These are phyloP conservation scores for Epithele typhae DNA, from an alignment of 768 basidiomycete genomes.

Conservation along the genomic window DNA sequence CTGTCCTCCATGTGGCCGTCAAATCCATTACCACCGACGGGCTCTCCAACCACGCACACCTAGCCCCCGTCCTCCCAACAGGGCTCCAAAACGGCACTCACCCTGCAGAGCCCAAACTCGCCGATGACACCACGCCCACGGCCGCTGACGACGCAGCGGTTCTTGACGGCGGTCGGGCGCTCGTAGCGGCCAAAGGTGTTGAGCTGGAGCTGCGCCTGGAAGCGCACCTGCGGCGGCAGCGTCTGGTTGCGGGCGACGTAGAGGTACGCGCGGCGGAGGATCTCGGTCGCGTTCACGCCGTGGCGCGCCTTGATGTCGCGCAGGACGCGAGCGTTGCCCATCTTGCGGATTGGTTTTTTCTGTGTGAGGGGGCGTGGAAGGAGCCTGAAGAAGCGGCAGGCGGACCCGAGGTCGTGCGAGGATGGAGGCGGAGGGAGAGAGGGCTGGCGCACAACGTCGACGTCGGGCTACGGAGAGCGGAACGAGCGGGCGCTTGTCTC, in stretches of 20 bases:
- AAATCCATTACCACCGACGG: too few relatives aligned
- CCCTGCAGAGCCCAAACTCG: conserved; percentile 84
- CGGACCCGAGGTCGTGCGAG: not conserved
- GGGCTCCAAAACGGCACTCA: too few relatives aligned
- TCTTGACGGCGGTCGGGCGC: conserved; percentile 84
- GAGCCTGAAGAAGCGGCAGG: conserved; percentile 1
- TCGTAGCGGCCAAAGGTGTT: conserved; percentile 83
- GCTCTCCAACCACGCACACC: too few relatives aligned
- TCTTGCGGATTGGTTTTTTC: conserved; percentile 19
- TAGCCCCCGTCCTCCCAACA: too few relatives aligned
- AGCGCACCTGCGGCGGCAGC: conserved; percentile 82
- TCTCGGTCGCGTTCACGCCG: conserved; percentile 70
- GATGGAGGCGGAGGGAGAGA: not conserved
- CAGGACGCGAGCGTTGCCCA: conserved; percentile 49
- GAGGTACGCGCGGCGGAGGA: conserved; percentile 84
- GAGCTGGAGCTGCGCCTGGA: conserved; percentile 91
- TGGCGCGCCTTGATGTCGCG: conserved; percentile 77
- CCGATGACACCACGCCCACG: conserved; percentile 84
- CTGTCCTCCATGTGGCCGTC: not conserved
- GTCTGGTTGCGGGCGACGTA: conserved; percentile 91
- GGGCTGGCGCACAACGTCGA: not conserved
- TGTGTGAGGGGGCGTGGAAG: conserved; percentile 2
- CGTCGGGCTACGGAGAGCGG: not conserved
- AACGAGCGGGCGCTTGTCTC: not conserved
- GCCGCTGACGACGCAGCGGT: conserved; percentile 83